These are phyloP conservation scores for Bipolaris victoriae DNA, from an alignment of 2,329 filamentous ascomycete species.

Conservation along the genomic window DNA sequence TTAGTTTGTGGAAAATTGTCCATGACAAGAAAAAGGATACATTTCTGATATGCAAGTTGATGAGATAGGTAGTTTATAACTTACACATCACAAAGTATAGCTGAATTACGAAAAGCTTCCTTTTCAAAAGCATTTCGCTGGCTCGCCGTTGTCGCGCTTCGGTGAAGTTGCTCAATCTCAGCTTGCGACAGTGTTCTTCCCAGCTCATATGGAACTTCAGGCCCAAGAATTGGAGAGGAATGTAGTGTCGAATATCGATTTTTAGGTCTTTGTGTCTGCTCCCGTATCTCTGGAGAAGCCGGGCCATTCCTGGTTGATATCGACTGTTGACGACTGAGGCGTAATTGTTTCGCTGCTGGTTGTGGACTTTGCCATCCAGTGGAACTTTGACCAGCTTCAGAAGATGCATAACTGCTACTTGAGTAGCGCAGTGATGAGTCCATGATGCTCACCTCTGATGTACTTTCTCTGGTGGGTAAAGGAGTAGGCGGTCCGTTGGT, in stretches of 20 bases:
- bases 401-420: slow-evolving; percentile 81
- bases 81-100: slow-evolving; percentile 54
- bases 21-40: neutral
- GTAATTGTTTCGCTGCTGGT: slow-evolving; percentile 15
- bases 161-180: slow-evolving; percentile 32
- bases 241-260: slow-evolving; percentile 26
- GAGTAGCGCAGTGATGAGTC: slow-evolving; percentile 88
- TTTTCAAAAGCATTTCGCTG: slow-evolving; percentile 50
- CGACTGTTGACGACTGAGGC: slow-evolving; percentile 15
- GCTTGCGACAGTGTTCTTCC: slow-evolving; percentile 22
- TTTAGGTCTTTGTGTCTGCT: slow-evolving; percentile 18
- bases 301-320: slow-evolving; percentile 20
- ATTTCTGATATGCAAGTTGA: neutral
- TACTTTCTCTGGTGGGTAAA: slow-evolving; percentile 25
- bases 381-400: slow-evolving; percentile 60
- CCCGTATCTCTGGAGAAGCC: slow-evolving; percentile 24
- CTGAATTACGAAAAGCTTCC: slow-evolving; percentile 52
- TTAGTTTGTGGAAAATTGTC: neutral
- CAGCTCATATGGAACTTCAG: slow-evolving; percentile 20
- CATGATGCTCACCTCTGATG: slow-evolving; percentile 49
- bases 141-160: slow-evolving; percentile 42
- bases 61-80: slow-evolving; percentile 4
- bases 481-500: slow-evolving; percentile 7
- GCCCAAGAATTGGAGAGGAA: slow-evolving; percentile 33
- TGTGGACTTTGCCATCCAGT: slow-evolving; percentile 21